A percentile compares a stretch with the other conserved stretches of the same genome.
Evolutionary conservation across 345 rosid genomes (phyloP).

Genomic region (Mercurialis annua): DNA sequence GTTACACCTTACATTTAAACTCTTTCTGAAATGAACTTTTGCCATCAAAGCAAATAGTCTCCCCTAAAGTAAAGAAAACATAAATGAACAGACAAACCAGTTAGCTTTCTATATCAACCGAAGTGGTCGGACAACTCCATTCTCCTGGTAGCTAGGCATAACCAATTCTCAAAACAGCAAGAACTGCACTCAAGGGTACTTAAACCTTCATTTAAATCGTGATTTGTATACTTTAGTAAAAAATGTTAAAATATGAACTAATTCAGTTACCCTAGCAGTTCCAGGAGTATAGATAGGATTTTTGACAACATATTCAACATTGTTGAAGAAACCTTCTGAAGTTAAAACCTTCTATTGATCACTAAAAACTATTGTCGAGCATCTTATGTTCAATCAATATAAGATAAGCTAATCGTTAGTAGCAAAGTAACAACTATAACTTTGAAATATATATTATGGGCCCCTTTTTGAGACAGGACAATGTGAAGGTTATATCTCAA

Average conservation of each 20-base stretch:
- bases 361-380: too few relatives aligned
- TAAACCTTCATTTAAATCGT: neutral
- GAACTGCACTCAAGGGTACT: neutral
- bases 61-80: too few relatives aligned
- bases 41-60: neutral
- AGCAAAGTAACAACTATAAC: too few relatives aligned
- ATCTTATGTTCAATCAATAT: too few relatives aligned
- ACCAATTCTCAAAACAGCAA: neutral
- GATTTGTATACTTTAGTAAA: neutral
- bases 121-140: neutral
- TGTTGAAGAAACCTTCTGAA: too few relatives aligned
- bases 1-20: neutral
- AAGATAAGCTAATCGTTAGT: too few relatives aligned
- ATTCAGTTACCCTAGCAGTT: constrained; percentile 67
- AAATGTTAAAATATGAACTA: neutral
- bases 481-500: too few relatives aligned
- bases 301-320: constrained; percentile 80
- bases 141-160: neutral
- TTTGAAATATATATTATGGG: too few relatives aligned
- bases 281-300: constrained; percentile 81
- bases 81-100: neutral
- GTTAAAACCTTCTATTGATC: too few relatives aligned
- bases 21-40: neutral
- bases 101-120: neutral
- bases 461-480: too few relatives aligned